Evolutionary conservation across 2,329 filamentous ascomycete species (phyloP).

Genomic region (Phymatotrichopsis omnivora): DNA sequence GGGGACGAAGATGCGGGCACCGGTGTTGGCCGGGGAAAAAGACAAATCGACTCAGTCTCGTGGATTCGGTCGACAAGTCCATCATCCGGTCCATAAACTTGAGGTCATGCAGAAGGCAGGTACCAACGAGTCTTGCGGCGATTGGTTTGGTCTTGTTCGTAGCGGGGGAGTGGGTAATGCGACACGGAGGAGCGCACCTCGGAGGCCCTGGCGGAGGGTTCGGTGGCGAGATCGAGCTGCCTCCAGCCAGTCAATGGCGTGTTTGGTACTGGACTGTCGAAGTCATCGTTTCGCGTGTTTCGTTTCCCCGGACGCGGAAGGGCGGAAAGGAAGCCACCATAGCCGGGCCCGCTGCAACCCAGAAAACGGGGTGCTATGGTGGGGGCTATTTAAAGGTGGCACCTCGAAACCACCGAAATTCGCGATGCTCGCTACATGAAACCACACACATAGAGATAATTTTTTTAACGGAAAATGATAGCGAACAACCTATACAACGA

Average conservation of each 20-base stretch:
- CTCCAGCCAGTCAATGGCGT: conserved; percentile 69
- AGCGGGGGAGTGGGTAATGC: conserved; percentile 61
- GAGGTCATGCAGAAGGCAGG: conserved; percentile 60
- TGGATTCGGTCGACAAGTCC: conserved; percentile 61
- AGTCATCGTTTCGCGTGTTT: no score
- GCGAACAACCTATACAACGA: no score
- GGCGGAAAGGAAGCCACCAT: no score
- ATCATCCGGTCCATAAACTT: conserved; percentile 72
- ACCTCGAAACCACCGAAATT: no score
- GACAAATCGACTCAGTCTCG: conserved; percentile 42
- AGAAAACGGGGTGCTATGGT: no score
- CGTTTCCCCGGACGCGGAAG: no score
- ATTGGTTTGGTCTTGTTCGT: conserved; percentile 57
- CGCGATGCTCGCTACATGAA: no score
- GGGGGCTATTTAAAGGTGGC: no score
- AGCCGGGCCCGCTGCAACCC: no score
- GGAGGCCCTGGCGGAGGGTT: conserved; percentile 57
- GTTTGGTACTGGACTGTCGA: conserved; percentile 55
- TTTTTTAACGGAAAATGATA: no score
- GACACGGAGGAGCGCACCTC: conserved; percentile 54
- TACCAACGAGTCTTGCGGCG: conserved; percentile 55
- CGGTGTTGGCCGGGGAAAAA: conserved; percentile 35
- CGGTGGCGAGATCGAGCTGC: conserved; percentile 76
- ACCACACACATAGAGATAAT: no score
- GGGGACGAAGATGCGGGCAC: conserved; percentile 71